A percentile compares a stretch with the other conserved stretches of the same genome.
Conservation (phyloP, 164 flowering plant genomes). For the Magnolia kwangsiensis region DNA sequence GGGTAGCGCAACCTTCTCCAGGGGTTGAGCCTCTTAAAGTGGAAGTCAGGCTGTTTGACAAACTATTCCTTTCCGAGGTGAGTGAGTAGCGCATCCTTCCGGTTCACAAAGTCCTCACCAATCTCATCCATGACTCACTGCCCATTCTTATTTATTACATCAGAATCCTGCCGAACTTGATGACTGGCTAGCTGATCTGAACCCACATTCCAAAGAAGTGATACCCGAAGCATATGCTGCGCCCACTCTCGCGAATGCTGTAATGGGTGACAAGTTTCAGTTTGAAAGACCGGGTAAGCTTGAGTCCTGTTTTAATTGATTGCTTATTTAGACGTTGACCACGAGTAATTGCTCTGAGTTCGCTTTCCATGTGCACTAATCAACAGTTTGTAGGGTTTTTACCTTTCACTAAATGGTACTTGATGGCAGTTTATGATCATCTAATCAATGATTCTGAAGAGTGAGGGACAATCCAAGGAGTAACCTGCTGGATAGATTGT, state of each 20-base stretch:
- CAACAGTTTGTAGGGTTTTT: no score
- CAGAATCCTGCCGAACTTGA: slow-evolving; percentile 94
- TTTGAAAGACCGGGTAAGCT: slow-evolving; percentile 91
- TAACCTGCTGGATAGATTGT: no score
- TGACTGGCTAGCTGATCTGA: slow-evolving; percentile 78
- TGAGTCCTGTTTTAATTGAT: neutral
- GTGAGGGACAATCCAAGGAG: no score
- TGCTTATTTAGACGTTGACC: no score
- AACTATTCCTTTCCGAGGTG: slow-evolving; percentile 84
- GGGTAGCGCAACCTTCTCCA: slow-evolving; percentile 87
- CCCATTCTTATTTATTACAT: slow-evolving; percentile 3
- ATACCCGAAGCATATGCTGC: slow-evolving; percentile 70
- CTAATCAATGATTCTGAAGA: neutral
- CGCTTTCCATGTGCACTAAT: no score
- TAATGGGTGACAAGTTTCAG: slow-evolving; percentile 74
- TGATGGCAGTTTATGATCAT: no score
- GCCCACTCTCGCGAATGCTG: slow-evolving; percentile 49
- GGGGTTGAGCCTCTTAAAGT: slow-evolving; percentile 79
- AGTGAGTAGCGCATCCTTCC: neutral
- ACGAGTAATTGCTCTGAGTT: no score
- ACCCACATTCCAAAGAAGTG: slow-evolving; percentile 74
- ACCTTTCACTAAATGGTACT: no score
- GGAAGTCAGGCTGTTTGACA: slow-evolving; percentile 90
- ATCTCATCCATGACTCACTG: neutral
- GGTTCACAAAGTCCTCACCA: neutral